These are phyloP conservation scores for Penicillium frequentans DNA, from an alignment of 2,329 filamentous ascomycete species.

Conservation along the genomic window DNA sequence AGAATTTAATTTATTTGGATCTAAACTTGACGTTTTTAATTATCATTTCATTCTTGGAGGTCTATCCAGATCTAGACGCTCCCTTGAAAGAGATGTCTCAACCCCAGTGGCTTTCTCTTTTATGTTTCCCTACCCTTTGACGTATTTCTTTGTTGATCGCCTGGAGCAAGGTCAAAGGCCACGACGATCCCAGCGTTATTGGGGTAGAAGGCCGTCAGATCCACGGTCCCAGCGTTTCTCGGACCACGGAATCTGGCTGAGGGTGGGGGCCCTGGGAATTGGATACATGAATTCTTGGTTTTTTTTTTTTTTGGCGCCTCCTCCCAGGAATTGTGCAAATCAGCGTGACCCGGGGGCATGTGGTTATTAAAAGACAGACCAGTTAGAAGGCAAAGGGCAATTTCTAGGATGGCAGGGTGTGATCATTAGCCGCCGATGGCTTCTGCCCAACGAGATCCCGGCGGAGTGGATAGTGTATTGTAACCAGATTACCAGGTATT, in stretches of 20 bases:
- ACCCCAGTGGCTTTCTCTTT: not conserved
- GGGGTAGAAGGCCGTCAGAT: conserved; percentile 1
- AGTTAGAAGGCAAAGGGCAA: not conserved
- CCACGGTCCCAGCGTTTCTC: not conserved
- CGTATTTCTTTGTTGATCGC: not conserved
- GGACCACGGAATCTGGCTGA: not conserved
- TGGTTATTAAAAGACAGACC: not conserved
- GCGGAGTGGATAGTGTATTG: not conserved
- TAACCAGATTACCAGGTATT: not conserved
- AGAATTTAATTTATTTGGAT: not conserved
- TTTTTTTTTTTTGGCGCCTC: not conserved
- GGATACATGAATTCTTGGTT: not conserved
- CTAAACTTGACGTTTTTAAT: not conserved
- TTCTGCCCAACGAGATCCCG: conserved; percentile 8
- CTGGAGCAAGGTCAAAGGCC: not conserved
- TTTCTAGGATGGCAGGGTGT: not conserved
- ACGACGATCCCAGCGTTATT: conserved; percentile 5
- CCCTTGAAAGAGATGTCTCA: not conserved
- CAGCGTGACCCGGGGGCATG: not conserved
- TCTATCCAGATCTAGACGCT: not conserved
- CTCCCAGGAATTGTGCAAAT: not conserved
- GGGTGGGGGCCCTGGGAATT: not conserved
- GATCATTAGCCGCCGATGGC: not conserved
- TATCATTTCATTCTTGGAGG: not conserved
- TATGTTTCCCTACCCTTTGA: not conserved